Base-by-base conservation (phyloP, 495 filamentous ascomycete genomes). In the Aspergillus conjunctus region DNA sequence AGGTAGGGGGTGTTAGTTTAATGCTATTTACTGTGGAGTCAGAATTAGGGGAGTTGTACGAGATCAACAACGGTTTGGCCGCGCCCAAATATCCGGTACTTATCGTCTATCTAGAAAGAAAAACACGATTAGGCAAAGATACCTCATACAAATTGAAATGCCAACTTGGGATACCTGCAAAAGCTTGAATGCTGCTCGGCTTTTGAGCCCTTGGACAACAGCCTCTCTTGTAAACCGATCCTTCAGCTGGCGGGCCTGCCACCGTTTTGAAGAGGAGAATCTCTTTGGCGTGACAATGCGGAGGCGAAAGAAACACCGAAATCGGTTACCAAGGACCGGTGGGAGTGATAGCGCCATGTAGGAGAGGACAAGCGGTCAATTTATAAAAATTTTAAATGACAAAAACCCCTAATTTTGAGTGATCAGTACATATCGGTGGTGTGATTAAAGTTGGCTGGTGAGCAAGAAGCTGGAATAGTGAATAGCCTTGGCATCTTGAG, bases 131-230 rank as follows among this genome's bases (percentile, higher is more conserved):
- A 56, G 26, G 26, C 26, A 11, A 31, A 50, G 14, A 7, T 22
- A 31, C 32, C 26, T 9, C 8, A 41, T 41, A n/a, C n/a, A 20
- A 1, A 10, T 17, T 12, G n/a, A 2, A 21, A 17, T 5, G 6
- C 18, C 20, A 22, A 48, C 18, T n/a, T 48, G 22, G 2, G 11
- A 33, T 66, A 90, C 89, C 79, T 93, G 88, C 30, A 96, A 71
- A 30, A 98, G 81, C 73, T 98, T 98, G 71, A 92, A 96, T 8
- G 91, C 94, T 58, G 94, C 95, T 63, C 94, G 87, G 61, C 90
- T 92, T 73, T 92, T 96, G 34, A 96, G 75, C 1, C 86, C 87
- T 61, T 88, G 82, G 4, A 92, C 84, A 64, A 83, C 86, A 10
- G 94, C 92, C 53, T 86, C 78, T 57, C 82, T 85, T 0, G 85